Percentiles rank a stretch among this genome's conserved stretches.
Evolutionary conservation across 176 grass and related monocot genomes (phyloP).

Genomic region (Oryza australiensis): DNA sequence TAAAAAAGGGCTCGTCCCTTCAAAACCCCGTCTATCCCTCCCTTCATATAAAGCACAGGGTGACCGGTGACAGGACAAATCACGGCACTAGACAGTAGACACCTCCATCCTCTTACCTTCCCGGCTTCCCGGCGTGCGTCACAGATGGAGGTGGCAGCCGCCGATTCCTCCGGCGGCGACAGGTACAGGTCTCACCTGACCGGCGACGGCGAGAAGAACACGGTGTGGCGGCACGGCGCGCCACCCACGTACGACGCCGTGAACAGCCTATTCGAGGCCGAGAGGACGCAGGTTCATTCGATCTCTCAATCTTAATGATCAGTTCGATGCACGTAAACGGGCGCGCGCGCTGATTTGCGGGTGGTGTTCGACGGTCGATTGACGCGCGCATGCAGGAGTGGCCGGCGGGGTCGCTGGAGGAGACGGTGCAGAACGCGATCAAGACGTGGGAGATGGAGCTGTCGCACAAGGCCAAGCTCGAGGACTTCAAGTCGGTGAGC

Average conservation of each 20-base stretch:
- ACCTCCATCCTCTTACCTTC: background rate
- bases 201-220: conserved; percentile 78
- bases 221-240: conserved; percentile 74
- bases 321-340: background rate
- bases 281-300: conserved; percentile 50
- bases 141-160: conserved; percentile 38
- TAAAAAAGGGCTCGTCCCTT: background rate
- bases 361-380: background rate
- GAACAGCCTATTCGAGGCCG: conserved; percentile 86
- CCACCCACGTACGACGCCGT: conserved; percentile 75
- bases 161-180: conserved; percentile 46
- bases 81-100: background rate
- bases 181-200: conserved; percentile 63
- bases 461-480: conserved; percentile 70
- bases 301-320: background rate
- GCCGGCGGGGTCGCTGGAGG: conserved; percentile 79
- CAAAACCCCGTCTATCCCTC: background rate
- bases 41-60: background rate
- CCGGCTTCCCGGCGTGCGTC: background rate
- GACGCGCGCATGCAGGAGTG: conserved; percentile 48
- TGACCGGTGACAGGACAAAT: no score
- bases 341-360: background rate
- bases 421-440: conserved; percentile 85
- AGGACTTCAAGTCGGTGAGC: conserved; percentile 90
- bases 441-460: conserved; percentile 99